Conservation (phyloP, 2,329 filamentous ascomycete species). For the Trichoderma sp. region DNA sequence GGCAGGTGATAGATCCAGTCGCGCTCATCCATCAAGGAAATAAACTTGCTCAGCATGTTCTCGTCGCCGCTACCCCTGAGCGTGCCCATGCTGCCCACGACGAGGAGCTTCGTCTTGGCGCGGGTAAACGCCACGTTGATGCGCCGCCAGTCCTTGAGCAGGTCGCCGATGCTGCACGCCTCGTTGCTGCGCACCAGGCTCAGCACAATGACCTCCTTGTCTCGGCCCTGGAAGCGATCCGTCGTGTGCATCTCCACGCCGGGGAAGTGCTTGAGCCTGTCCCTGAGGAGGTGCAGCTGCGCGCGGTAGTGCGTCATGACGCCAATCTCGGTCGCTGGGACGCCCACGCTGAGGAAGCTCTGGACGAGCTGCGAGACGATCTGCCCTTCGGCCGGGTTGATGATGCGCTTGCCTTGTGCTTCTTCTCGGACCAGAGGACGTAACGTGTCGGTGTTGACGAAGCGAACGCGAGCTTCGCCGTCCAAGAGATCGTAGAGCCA, state of each 20-base stretch:
- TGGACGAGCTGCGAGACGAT: conserved; percentile 81
- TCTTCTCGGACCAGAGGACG: conserved; percentile 67
- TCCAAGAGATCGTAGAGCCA: conserved; percentile 76
- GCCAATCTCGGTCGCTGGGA: conserved; percentile 76
- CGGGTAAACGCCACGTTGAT: conserved; percentile 96
- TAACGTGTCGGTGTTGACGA: conserved; percentile 85
- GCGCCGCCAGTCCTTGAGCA: conserved; percentile 86
- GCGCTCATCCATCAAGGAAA: conserved; percentile 73
- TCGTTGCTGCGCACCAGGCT: conserved; percentile 88
- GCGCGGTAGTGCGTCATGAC: conserved; percentile 97
- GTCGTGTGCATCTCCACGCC: conserved; percentile 94
- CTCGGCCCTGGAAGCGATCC: conserved; percentile 93
- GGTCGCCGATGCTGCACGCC: conserved; percentile 78
- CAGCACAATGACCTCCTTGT: conserved; percentile 90
- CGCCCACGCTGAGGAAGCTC: conserved; percentile 72
- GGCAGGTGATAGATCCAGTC: conserved; percentile 81
- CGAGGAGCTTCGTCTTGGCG: conserved; percentile 86
- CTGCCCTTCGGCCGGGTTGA: conserved; percentile 81
- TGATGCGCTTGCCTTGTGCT: conserved; percentile 79
- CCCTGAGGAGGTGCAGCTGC: conserved; percentile 80
- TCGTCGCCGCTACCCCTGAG: conserved; percentile 71
- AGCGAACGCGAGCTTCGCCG: conserved; percentile 73
- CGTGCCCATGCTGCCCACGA: conserved; percentile 81
- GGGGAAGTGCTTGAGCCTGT: conserved; percentile 62
- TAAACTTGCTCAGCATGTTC: conserved; percentile 75